phyloP scores from a whole-genome alignment of 2,329 filamentous ascomycete species.

The Pseudopyrenochaeta lycopersici region DNA sequence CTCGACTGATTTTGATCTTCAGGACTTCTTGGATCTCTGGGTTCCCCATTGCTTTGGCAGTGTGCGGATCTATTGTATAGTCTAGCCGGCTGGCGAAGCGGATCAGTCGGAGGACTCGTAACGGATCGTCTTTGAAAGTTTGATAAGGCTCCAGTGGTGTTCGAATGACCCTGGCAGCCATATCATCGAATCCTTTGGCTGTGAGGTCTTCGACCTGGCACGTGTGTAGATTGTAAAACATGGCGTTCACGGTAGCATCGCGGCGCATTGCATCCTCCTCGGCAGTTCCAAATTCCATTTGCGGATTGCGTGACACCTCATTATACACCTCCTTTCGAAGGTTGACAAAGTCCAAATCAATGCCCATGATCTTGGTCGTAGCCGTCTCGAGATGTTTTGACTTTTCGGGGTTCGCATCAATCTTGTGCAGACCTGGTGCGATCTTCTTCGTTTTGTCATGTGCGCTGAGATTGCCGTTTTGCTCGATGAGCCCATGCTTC shows the following conservation, averaged over 20 bases:
- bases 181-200: constrained; percentile 74
- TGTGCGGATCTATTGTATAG: constrained; percentile 77
- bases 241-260: constrained; percentile 92
- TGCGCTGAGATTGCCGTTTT: constrained; percentile 47
- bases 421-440: constrained; percentile 79
- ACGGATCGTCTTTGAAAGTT: constrained; percentile 93
- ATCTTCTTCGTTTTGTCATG: constrained; percentile 65
- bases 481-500: constrained; percentile 64
- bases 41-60: constrained; percentile 78
- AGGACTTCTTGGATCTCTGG: constrained; percentile 80
- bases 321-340: constrained; percentile 90
- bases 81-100: constrained; percentile 86
- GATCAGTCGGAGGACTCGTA: constrained; percentile 85
- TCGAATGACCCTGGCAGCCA: constrained; percentile 75
- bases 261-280: constrained; percentile 88
- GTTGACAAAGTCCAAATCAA: constrained; percentile 95
- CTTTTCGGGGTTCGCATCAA: constrained; percentile 91
- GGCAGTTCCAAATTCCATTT: constrained; percentile 92
- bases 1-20: constrained; percentile 88
- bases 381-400: constrained; percentile 96
- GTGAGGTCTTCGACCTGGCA: constrained; percentile 86
- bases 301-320: constrained; percentile 87
- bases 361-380: constrained; percentile 82
- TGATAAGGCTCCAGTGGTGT: constrained; percentile 89
- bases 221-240: constrained; percentile 93